Evolutionary conservation across 1,284 basidiomycete genomes (phyloP), one percentile per base, ranked within the genome.

Genomic region (Phellinidium pouzarii): DNA sequence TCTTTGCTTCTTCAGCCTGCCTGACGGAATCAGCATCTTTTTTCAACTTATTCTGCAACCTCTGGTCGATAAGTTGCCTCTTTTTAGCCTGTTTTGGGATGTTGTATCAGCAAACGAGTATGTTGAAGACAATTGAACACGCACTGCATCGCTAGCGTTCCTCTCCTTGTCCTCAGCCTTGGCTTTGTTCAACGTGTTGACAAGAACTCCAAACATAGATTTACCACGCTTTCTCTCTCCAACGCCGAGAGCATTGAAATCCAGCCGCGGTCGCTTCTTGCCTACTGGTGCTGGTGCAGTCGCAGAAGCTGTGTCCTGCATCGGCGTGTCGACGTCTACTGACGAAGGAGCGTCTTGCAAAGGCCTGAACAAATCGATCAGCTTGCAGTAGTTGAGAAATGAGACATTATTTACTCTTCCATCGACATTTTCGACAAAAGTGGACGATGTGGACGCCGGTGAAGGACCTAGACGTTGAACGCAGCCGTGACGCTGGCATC

Each of bases 11-110:
- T 73, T 88, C 87, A 59, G 82, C 80, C 65, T 81, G 75, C 66
- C 87, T 80, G 71, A 88, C 84, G 72, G 80, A 74, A 68, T 87
- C 86, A 76, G 83, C 86, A 67, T 90, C 86, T 75, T 81, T 85
- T 65, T 78, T 75, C 59, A 90, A 75, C 71, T 87, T 89, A 71
- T 74, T 75, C 72, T 88, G 86, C 71, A 89, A 74, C 71, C 84
- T 80, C 65, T 86, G 80, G 64, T 90, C 86, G 65, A 85, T 84
- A 64, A 84, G 61, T 60, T 87, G 83, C 58, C 86, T 72, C 68
- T 88, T 88, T 72, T 84, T 87, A 1, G 86, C 87, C 86, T 88
- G 60, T 41, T 53, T 17, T 45, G 26, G 19, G 42, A 27, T n/a
- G 19, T 4, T 50, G 26, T 43, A n/a, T 54, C 50, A 54, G 51